phyloP scores from a whole-genome alignment of 495 filamentous ascomycete genomes.

The Trypethelium eluteriae region DNA sequence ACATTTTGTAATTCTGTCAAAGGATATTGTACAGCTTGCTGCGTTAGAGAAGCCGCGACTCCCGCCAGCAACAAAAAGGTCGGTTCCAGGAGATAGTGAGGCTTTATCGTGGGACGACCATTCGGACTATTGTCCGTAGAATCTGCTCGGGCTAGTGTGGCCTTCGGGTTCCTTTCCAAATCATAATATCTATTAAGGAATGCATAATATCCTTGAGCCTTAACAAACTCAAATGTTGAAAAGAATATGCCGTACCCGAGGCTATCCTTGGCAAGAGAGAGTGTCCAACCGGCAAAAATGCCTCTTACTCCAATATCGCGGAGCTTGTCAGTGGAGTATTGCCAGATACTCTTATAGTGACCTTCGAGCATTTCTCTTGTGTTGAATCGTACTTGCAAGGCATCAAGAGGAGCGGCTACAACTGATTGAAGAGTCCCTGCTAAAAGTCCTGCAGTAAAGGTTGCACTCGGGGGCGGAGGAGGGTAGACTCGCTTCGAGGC shows the following conservation, averaged over 20 bases:
- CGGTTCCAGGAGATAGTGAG: slow-evolving; percentile 81
- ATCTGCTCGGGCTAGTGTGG: slow-evolving; percentile 3
- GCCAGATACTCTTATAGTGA: slow-evolving; percentile 73
- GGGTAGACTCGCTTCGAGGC: slow-evolving; percentile 66
- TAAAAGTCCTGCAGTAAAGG: slow-evolving; percentile 68
- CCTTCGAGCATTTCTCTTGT: slow-evolving; percentile 60
- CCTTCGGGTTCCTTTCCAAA: slow-evolving; percentile 12
- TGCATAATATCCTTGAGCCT: slow-evolving; percentile 74
- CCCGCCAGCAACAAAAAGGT: slow-evolving; percentile 72
- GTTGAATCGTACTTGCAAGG: slow-evolving; percentile 71
- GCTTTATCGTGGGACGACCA: slow-evolving; percentile 54
- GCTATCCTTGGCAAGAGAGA: slow-evolving; percentile 74
- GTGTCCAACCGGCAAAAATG: slow-evolving; percentile 72
- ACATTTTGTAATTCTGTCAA: slow-evolving; percentile 64
- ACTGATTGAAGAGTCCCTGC: slow-evolving; percentile 74
- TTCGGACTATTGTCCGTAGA: slow-evolving; percentile 16
- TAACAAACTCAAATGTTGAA: slow-evolving; percentile 75
- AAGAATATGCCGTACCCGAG: slow-evolving; percentile 81
- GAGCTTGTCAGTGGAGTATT: slow-evolving; percentile 65
- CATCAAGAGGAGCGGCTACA: slow-evolving; percentile 80
- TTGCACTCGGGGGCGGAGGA: slow-evolving; percentile 55
- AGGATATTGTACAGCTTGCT: slow-evolving; percentile 75
- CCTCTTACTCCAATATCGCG: slow-evolving; percentile 70
- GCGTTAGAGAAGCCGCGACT: slow-evolving; percentile 62
- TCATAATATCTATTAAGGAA: slow-evolving; percentile 70